Base-by-base conservation (phyloP, 768 basidiomycete species). In the Pisolithus sp. region DNA sequence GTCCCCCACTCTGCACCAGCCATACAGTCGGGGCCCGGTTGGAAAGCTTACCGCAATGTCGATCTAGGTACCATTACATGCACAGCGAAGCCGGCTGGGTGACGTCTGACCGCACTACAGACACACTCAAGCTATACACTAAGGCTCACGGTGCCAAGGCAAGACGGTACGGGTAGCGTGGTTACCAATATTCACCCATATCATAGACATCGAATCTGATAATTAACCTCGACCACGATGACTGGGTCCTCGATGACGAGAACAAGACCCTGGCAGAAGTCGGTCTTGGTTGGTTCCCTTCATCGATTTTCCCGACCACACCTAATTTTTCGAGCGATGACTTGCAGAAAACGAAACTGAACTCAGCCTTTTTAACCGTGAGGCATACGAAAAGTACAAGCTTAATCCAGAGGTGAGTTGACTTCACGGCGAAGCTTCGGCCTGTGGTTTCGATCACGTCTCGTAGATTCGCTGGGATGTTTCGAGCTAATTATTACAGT, bases 131-230 rank as follows among this genome's bases (percentile, higher is more conserved):
- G 65, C 70, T 97, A 17, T 99, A 99, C 66, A 89, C 91, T 4
- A 85, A 83, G 64, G 96, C 95, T 2, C 95, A 98, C 63, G 93
- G 94, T 10, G 79, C 92, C 49, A 99, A 99, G 80, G 95, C 88
- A 48, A 18, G 68, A 50, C 30, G 34, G 6, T 41, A 20, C 18
- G 46, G n/a, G 17, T 23, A 28, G 7, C 26, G 17, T 6, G 13
- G 34, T 34, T 15, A 4, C 34, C 34, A 34, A 34, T 15, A 13
- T 34, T 34, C 34, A 34, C 34, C 13, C 34, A 5, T 34, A 46
- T 38, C 34, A 15, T 60, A 97, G 95, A 95, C 94, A 1, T 89
- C 89, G 30, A 98, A 99, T 71, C 76, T 99, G 26, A 97, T 99
- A 68, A 97, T 99, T 64, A 99, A 99, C 68, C 78, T 98, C 52